Evolutionary conservation across 805 yeast genomes (phyloP).

Genomic region (Teunomyces cretensis): DNA sequence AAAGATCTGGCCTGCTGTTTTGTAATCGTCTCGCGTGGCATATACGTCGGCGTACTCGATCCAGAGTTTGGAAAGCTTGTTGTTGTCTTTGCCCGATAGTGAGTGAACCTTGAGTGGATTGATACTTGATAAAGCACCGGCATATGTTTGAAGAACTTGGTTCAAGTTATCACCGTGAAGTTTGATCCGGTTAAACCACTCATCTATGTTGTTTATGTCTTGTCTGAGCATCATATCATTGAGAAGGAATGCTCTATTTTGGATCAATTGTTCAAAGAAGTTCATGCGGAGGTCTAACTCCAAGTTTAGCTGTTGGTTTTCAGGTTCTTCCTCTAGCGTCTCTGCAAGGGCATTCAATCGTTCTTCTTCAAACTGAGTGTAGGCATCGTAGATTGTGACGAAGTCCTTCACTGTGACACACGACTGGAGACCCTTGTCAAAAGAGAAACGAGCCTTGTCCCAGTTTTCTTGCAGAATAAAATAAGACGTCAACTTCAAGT

Average conservation of each 20-base stretch:
- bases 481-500: conserved; percentile 48
- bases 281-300: conserved; percentile 46
- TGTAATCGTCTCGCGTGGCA: conserved; percentile 51
- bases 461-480: conserved; percentile 37
- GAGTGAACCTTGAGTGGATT: conserved; percentile 52
- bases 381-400: conserved; percentile 60
- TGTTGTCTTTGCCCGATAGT: conserved; percentile 10
- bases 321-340: conserved; percentile 12
- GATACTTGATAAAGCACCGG: conserved; percentile 63
- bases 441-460: conserved; percentile 28
- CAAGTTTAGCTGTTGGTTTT: conserved; percentile 10
- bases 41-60: conserved; percentile 64
- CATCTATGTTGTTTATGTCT: conserved; percentile 57
- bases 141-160: conserved; percentile 49
- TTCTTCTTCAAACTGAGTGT: conserved; percentile 59
- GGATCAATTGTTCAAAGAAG: conserved; percentile 54
- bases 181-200: conserved; percentile 66
- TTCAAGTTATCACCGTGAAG: conserved; percentile 39
- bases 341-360: conserved; percentile 12
- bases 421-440: conserved; percentile 47
- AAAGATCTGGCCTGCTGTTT: conserved; percentile 60
- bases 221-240: conserved; percentile 69
- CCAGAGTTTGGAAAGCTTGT: conserved; percentile 65
- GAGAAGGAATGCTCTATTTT: conserved; percentile 54
- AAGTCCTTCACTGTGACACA: conserved; percentile 61